Conservation (phyloP, 352 stramenopile genomes). For the Phytopythium kandeliae region DNA sequence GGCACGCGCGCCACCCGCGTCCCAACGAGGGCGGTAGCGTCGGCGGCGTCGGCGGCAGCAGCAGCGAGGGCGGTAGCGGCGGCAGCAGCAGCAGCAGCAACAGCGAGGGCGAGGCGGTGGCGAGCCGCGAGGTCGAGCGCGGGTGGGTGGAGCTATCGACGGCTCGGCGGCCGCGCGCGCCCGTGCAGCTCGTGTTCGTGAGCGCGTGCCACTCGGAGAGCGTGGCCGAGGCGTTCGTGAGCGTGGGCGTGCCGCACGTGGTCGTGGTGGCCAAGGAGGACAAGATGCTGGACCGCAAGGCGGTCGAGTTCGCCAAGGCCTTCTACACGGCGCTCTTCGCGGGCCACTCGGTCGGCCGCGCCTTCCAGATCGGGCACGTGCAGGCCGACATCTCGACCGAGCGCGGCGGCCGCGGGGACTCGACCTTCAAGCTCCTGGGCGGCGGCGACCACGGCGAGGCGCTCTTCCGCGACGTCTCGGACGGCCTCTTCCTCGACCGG, state of each 20-base stretch:
- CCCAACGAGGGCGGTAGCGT: too few species aligned
- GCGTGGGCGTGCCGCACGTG: conserved; percentile 86
- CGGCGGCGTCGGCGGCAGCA: background rate
- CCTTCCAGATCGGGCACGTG: conserved; percentile 83
- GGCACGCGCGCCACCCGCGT: conserved; percentile 6
- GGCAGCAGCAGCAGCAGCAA: conserved; percentile 8
- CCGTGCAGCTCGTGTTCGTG: conserved; percentile 84
- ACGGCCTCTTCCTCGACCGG: conserved; percentile 58
- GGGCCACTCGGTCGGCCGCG: conserved; percentile 62
- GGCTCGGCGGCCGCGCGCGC: conserved; percentile 25
- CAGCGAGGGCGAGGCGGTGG: conserved; percentile 16
- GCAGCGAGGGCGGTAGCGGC: background rate
- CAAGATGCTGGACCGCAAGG: conserved; percentile 84
- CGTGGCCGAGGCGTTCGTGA: conserved; percentile 85
- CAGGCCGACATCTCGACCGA: conserved; percentile 65
- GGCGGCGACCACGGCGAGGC: conserved; percentile 65
- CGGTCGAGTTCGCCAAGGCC: conserved; percentile 84
- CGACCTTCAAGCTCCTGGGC: conserved; percentile 79
- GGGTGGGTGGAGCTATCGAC: conserved; percentile 26
- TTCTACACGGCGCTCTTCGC: conserved; percentile 87
- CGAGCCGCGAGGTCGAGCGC: conserved; percentile 39
- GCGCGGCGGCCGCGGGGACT: conserved; percentile 19
- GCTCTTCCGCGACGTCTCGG: conserved; percentile 57
- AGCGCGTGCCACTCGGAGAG: conserved; percentile 88
- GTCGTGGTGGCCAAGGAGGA: conserved; percentile 84